Percentiles rank a stretch among this genome's conserved stretches.
Conservation (phyloP, 805 yeast species). For the Cyberlindnera maritima region DNA sequence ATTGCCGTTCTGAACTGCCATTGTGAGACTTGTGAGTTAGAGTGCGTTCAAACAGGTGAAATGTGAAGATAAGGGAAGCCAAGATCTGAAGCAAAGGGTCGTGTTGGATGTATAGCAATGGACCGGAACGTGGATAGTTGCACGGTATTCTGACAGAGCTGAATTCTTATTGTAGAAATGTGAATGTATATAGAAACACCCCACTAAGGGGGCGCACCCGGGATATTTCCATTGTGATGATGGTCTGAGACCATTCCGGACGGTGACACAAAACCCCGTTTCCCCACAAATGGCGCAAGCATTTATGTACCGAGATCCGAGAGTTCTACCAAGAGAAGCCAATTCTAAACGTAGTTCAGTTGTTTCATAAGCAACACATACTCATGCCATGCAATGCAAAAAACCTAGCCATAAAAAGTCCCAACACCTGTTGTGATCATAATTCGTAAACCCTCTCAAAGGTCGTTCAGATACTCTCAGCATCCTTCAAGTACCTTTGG, state of each 20-base stretch:
- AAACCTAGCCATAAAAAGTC: background rate
- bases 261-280: background rate
- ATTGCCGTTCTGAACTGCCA: conserved; percentile 1
- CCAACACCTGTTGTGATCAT: background rate
- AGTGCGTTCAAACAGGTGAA: background rate
- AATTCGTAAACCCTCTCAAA: background rate
- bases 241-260: background rate
- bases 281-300: background rate
- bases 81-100: background rate
- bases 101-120: background rate
- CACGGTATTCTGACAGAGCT: too few species aligned
- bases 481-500: conserved; percentile 15
- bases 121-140: background rate
- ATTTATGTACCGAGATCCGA: too few species aligned
- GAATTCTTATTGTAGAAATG: too few species aligned
- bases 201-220: too few species aligned
- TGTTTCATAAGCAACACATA: too few species aligned
- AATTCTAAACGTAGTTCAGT: too few species aligned
- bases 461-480: background rate
- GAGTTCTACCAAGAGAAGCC: too few species aligned
- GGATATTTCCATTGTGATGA: too few species aligned
- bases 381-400: background rate
- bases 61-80: background rate
- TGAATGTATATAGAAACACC: too few species aligned
- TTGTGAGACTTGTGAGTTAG: background rate